phyloP scores from a whole-genome alignment of 352 stramenopile genomes.

The Pseudoperonospora humuli region DNA sequence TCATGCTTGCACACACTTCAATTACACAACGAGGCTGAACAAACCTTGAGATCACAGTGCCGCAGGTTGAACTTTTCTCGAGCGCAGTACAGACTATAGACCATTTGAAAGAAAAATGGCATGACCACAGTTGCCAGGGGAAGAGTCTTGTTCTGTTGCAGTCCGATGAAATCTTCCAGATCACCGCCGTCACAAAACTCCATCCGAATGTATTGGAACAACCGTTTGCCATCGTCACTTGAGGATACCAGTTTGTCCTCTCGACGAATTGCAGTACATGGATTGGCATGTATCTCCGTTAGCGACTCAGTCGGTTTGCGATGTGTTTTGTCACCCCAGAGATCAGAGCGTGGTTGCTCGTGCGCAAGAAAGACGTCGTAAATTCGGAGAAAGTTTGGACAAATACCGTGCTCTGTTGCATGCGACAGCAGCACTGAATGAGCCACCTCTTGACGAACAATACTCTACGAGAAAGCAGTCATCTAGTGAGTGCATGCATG shows the following conservation, averaged over 20 bases:
- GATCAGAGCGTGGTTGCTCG: conserved; percentile 38
- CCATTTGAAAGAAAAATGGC: conserved; percentile 96
- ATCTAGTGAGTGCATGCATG: not conserved
- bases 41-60: conserved; percentile 97
- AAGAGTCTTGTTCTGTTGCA: conserved; percentile 62
- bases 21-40: conserved; percentile 7
- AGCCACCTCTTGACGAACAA: conserved; percentile 91
- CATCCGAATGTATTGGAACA: conserved; percentile 97
- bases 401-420: conserved; percentile 78
- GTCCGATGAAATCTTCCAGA: conserved; percentile 92
- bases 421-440: conserved; percentile 90
- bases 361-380: conserved; percentile 88
- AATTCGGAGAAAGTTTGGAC: conserved; percentile 92
- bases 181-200: conserved; percentile 96
- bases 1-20: not conserved
- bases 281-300: conserved; percentile 15
- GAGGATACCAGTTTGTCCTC: not conserved
- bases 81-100: conserved; percentile 90
- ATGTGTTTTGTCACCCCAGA: conserved; percentile 49
- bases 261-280: not conserved
- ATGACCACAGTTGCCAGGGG: conserved; percentile 45
- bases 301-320: conserved; percentile 66
- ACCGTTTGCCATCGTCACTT: conserved; percentile 6
- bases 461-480: conserved; percentile 28
- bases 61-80: conserved; percentile 88